Evolutionary conservation across 352 stramenopile species (phyloP).

Genomic region (Phytophthora podocarpi): DNA sequence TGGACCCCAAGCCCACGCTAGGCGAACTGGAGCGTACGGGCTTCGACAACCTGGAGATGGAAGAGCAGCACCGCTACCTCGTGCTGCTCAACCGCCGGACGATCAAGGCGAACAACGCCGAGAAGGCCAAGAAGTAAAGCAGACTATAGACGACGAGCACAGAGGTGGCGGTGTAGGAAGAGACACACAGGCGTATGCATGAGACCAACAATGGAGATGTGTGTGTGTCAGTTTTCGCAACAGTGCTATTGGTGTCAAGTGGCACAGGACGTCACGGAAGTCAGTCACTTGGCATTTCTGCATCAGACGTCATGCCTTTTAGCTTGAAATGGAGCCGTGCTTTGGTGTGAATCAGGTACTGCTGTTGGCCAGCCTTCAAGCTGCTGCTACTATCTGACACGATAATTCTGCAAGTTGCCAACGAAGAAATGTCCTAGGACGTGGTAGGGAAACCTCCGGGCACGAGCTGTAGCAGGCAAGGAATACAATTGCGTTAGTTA

Average conservation of each 20-base stretch:
- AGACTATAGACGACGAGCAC: conserved; percentile 18
- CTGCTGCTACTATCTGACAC: conserved; percentile 7
- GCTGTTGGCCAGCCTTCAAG: neutral
- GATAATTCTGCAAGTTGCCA: neutral
- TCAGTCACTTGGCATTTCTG: no score
- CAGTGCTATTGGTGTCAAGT: neutral
- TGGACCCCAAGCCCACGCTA: conserved; percentile 75
- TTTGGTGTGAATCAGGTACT: conserved; percentile 12
- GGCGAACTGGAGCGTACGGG: conserved; percentile 79
- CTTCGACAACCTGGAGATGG: conserved; percentile 79
- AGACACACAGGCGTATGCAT: conserved; percentile 4
- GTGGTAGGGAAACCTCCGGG: conserved; percentile 69
- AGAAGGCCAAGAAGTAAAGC: conserved; percentile 88
- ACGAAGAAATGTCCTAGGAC: conserved; percentile 22
- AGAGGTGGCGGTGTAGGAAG: conserved; percentile 4
- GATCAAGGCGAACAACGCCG: conserved; percentile 78
- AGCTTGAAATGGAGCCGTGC: neutral
- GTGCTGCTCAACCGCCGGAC: conserved; percentile 71
- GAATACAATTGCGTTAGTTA: conserved; percentile 7
- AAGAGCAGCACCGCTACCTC: conserved; percentile 83
- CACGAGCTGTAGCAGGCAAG: conserved; percentile 60
- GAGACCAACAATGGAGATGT: conserved; percentile 20
- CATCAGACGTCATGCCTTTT: neutral
- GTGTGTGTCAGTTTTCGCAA: conserved; percentile 19
- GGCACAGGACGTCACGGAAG: neutral